Base-by-base conservation (phyloP, 495 filamentous ascomycete genomes). In the Lophiotrema nucula region DNA sequence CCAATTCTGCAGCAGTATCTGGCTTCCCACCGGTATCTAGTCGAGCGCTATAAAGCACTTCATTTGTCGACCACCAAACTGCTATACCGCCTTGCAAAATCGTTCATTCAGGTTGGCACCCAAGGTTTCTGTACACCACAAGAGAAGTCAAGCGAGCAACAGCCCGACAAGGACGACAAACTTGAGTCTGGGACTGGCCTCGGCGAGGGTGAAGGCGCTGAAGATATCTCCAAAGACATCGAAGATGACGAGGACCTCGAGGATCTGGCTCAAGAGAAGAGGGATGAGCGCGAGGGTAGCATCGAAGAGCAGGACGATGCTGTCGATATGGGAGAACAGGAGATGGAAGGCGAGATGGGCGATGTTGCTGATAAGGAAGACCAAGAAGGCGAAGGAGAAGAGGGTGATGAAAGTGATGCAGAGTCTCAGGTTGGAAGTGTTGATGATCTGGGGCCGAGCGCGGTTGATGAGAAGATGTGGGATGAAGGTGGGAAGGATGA, bases 381-480 rank as follows among this genome's bases (percentile, higher is more conserved):
- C 50, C 76, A 75, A 13, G 76, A 78, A 19, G 42, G 44, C 8
- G 44, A 48, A 21, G 57, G 45, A 2, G 76, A 82, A 8, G 78
- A 80, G 12, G 80, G 77, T 21, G 81, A 85, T 18, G 80, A 84
- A 25, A 83, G 87, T 51, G 83, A 87, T 52, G 83, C 95, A 60
- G 90, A 96, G 56, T 92, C 96, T 65, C 88, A 96, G 73, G 78
- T 84, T 8, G 95, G 91, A 4, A 85, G 88, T 68, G 89, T 98
- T 4, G 87, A 96, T 76, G 89, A 92, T 62, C 76, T 95, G 18
- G 91, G 95, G 62, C 84, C 89, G 5, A 86, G 83, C 16, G 89
- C 91, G 15, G 86, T 98, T 0, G 93, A 98, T 69, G 93, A 98
- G 73, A 97, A 97, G 75, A 86, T 97, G 76, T 98, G 93, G 93